Conservation (phyloP, 73 alveolate genomes). For the Tetrahymena malaccensis region DNA sequence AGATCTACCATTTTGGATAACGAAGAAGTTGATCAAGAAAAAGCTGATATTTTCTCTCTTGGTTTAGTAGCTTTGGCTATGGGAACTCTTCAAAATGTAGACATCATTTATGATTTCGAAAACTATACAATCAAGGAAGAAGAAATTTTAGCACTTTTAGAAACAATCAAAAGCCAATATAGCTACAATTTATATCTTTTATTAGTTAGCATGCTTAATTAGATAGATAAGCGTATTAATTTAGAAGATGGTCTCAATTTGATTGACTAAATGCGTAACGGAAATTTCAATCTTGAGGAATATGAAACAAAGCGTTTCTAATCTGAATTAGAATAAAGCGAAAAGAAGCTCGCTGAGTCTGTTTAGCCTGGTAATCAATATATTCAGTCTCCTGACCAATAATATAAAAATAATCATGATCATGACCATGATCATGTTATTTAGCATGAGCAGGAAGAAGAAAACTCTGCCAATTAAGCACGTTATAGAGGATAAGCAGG, state of each 20-base stretch:
- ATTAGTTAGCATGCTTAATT: neutral
- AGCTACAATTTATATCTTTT: neutral
- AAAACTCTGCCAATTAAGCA: neutral
- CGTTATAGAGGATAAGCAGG: neutral
- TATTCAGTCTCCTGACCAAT: neutral
- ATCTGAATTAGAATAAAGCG: neutral
- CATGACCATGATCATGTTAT: neutral
- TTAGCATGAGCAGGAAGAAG: neutral
- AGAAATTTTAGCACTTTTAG: neutral
- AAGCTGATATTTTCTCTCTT: neutral
- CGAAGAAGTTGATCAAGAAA: neutral
- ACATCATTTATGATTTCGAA: neutral
- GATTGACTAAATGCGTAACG: neutral
- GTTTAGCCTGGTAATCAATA: neutral
- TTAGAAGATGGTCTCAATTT: neutral
- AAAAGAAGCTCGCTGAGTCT: neutral
- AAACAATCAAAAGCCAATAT: neutral
- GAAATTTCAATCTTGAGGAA: neutral
- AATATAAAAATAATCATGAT: neutral
- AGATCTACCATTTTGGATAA: neutral
- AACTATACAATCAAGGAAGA: neutral
- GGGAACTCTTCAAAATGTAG: neutral
- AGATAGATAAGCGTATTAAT: neutral
- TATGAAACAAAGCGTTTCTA: neutral
- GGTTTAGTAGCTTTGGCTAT: neutral